Evolutionary conservation across 441 rosid species (phyloP), one percentile per base, ranked within the genome.

Genomic region (Euphorbia schlechtendalii): DNA sequence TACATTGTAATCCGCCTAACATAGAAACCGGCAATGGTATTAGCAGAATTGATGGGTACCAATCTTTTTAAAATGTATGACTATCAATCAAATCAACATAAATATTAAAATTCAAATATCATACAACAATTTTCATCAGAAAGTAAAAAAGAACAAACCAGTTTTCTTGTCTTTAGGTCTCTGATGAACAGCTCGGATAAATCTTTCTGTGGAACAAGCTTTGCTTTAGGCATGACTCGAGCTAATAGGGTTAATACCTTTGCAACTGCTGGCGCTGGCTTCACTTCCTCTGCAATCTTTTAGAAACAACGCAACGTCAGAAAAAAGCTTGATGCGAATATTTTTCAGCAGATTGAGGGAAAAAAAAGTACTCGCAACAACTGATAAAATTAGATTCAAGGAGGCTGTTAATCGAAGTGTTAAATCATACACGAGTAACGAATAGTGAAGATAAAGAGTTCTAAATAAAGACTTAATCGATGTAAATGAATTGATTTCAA

Each of bases 251-350:
- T 82, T 61, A 90, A 67, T 34, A 65, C 71, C 69, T 85, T 88
- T 80, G 81, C 68, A 66, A 87, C 77, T 69, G 82, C 74, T 59
- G 79, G 73, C 8, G 96, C 83, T 57, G 97, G 97, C 67, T 63
- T 82, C 63, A 86, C 76, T 58, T 80, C 90, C 67, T 88, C 97
- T 86, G 96, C 76, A 75, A 93, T 88, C 98, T 91, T 87, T 3
- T 32, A 59, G 59, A 67, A 63, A 65, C 40, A 78, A 78, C 52
- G 72, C 69, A 62, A 69, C 61, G 77, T 85, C 76, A 82, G 76
- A 56, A 52, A 63, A 36, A 64, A 28, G 57, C 63, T 34, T 30
- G 48, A 65, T 55, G 28, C 56, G 63, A 59, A 46, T 41, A 38
- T 17, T 62, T 54, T 25, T 17, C 43, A 30, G 40, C 34, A 36